Conservation (phyloP, 495 filamentous ascomycete species). For the Daldinia decipiens region DNA sequence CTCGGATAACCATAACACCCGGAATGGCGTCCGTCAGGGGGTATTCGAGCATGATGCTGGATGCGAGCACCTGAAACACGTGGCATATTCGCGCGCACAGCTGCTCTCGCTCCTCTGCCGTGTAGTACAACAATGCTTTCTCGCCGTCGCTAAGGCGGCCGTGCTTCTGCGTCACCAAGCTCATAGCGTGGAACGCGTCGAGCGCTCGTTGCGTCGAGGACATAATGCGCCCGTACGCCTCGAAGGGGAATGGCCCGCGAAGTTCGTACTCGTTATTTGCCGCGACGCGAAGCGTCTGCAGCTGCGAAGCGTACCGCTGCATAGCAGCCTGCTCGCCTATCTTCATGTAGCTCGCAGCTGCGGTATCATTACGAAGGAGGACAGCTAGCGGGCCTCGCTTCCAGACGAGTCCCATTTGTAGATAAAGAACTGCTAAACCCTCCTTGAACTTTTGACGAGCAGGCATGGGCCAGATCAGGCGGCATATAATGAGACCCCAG, state of each 20-base stretch:
- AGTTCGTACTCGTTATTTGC: conserved; percentile 86
- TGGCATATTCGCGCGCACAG: conserved; percentile 90
- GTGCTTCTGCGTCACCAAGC: conserved; percentile 86
- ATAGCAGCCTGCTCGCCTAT: conserved; percentile 80
- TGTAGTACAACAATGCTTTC: conserved; percentile 78
- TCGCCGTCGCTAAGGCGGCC: conserved; percentile 81
- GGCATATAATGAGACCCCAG: conserved; percentile 92
- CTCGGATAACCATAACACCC: conserved; percentile 79
- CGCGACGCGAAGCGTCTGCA: conserved; percentile 77
- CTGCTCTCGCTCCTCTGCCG: conserved; percentile 78
- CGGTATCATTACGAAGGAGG: conserved; percentile 64
- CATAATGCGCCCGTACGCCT: conserved; percentile 74
- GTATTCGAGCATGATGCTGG: conserved; percentile 91
- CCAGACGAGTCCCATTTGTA: conserved; percentile 96
- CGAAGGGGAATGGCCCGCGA: conserved; percentile 81
- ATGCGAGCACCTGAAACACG: conserved; percentile 91
- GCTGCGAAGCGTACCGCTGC: conserved; percentile 63
- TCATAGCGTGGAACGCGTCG: conserved; percentile 95
- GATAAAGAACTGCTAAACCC: conserved; percentile 84
- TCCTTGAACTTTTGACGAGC: conserved; percentile 86
- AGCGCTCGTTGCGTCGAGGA: conserved; percentile 82
- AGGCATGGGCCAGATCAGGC: conserved; percentile 91
- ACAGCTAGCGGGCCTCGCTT: conserved; percentile 88
- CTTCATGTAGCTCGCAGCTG: conserved; percentile 76
- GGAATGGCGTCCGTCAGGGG: conserved; percentile 89